Base-by-base conservation (phyloP, 352 stramenopile genomes). In the Globisporangium nagaii region DNA sequence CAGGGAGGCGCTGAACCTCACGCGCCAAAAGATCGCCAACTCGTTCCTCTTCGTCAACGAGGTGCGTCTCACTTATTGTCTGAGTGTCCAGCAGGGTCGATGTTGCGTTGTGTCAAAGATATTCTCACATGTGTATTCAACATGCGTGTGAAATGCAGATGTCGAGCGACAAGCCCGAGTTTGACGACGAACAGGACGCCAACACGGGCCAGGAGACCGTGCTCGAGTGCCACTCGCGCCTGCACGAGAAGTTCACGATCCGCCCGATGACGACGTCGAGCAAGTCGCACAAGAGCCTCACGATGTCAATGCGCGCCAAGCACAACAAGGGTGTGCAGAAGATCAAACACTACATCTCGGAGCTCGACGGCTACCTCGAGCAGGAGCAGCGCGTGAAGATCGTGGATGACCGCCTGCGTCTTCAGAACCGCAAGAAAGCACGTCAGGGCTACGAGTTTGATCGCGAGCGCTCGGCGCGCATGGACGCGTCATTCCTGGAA, bases 281-380 rank as follows among this genome's bases (percentile, higher is more conserved):
- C 54, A 90, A 89, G 65, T 92, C 84, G 25, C 84, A 94, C 70
- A 87, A 88, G 63, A 91, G 80, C 53, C 68, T 94, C 15, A 94
- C 79, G 49, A 92, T 94, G 84, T 93, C 84, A 37, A 91, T 94
- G 82, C 82, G 84, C 10, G 84, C 84, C 36, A 90, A 91, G 53
- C 84, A 94, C 68, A 94, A 93, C 72, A 94, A 94, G 71, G 84
- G 77, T 30, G 75, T 91, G 40, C 80, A 92, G 60, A 86, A 86
- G 56, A 73, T 93, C 46, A 90, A 94, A 66, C 60, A 89, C 37
- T 92, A 94, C 62, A 88, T 94, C 47, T 93, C 82, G 3, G 84
- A 94, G 56, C 54, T 92, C 27, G 82, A 93, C 45, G 82, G 82
- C n/a, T 79, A 85, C 50, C 78, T 79, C 34, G 75, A 94, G 50